Percentiles rank a stretch among this genome's conserved stretches.
Evolutionary conservation across 345 rosid species (phyloP).

Genomic region (Xanthoceras sorbifolium): DNA sequence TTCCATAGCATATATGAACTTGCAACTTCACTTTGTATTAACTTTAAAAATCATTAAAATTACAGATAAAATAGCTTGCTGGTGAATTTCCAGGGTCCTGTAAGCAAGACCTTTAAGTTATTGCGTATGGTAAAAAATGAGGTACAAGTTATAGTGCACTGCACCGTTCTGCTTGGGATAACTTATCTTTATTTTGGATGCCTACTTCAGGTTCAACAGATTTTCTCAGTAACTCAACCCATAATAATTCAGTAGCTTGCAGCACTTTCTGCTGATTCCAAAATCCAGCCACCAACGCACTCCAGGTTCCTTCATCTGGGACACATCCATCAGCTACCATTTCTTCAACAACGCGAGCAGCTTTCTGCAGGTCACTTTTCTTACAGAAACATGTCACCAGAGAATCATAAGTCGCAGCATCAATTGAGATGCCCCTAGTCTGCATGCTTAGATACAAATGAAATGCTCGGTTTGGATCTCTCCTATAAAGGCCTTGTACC

Average conservation of each 20-base stretch:
- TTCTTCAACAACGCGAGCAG: slow-evolving; percentile 59
- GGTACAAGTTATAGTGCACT: not conserved
- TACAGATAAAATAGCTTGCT: not conserved
- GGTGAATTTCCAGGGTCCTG: not conserved
- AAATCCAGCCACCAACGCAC: slow-evolving; percentile 41
- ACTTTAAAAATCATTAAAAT: not conserved
- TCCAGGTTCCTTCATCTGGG: slow-evolving; percentile 62
- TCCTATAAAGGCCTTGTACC: slow-evolving; percentile 56
- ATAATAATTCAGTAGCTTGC: slow-evolving; percentile 33
- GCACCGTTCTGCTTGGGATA: not conserved
- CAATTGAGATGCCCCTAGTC: slow-evolving; percentile 64
- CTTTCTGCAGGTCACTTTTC: slow-evolving; percentile 66
- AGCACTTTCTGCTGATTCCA: slow-evolving; percentile 37
- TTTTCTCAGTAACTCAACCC: slow-evolving; percentile 26
- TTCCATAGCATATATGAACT: not conserved
- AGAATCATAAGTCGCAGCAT: slow-evolving; percentile 39
- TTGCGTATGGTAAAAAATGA: not conserved
- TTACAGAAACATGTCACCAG: slow-evolving; percentile 55
- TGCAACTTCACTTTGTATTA: not conserved
- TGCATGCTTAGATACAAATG: slow-evolving; percentile 65
- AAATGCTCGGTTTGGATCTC: slow-evolving; percentile 52
- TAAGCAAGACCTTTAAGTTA: not conserved
- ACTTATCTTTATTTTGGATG: slow-evolving; percentile 9
- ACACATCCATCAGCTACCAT: slow-evolving; percentile 70
- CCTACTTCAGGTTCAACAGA: slow-evolving; percentile 24